phyloP scores from a whole-genome alignment of 108 stramenopile genomes.

The Aurantiochytrium sp. region DNA sequence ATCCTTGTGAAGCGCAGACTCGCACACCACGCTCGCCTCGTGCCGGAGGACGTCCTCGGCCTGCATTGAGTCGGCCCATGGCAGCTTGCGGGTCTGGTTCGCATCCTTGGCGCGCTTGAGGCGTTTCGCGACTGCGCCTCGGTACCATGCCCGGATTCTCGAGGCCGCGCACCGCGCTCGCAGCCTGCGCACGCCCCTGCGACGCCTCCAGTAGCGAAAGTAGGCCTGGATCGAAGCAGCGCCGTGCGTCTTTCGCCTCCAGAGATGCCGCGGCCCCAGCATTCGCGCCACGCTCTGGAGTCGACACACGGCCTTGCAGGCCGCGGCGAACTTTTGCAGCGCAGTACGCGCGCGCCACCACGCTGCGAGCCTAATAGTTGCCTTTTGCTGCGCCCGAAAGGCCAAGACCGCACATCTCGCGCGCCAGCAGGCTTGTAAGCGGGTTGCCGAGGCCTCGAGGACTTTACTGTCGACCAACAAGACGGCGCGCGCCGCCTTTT shows the following conservation, averaged over 20 bases:
- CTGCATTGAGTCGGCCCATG: not conserved
- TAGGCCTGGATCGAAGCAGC: not conserved
- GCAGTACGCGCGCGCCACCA: too few species aligned
- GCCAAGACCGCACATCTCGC: too few species aligned
- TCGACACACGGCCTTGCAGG: too few species aligned
- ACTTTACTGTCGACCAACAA: not conserved
- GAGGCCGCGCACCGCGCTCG: not conserved
- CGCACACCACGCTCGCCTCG: not conserved
- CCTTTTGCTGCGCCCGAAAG: too few species aligned
- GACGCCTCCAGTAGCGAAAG: not conserved
- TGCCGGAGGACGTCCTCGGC: not conserved
- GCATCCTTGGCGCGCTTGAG: not conserved
- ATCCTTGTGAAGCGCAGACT: not conserved
- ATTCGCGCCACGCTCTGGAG: too few species aligned
- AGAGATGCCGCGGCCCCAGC: too few species aligned
- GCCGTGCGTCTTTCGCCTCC: too few species aligned
- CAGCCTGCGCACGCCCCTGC: not conserved
- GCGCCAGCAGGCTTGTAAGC: too few species aligned
- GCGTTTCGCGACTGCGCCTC: not conserved
- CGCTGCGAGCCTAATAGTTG: too few species aligned
- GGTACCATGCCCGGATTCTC: not conserved
- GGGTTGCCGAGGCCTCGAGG: too few species aligned
- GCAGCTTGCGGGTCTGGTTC: not conserved
- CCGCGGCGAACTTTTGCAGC: too few species aligned
- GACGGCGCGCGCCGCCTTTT: not conserved